A percentile compares a stretch with the other conserved stretches of the same genome.
Evolutionary conservation across 225 moss, liverwort and hornwort genomes (phyloP).

Genomic region (Straminergon stramineum): DNA sequence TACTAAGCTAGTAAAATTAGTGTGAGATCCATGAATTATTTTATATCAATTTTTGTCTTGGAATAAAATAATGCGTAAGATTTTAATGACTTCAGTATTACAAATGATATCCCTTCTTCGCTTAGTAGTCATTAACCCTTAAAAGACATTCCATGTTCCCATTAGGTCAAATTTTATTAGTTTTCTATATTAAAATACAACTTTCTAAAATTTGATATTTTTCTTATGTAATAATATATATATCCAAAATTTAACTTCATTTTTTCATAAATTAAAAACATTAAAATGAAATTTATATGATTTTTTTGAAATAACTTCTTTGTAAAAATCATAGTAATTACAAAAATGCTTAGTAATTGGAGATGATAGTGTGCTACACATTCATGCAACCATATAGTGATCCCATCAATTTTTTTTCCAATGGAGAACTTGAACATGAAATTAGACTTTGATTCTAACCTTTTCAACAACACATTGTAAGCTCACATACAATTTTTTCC

Average conservation of each 20-base stretch:
- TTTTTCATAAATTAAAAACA: background rate
- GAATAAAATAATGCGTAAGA: background rate
- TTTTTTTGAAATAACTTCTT: background rate
- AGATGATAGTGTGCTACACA: background rate
- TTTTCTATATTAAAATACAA: background rate
- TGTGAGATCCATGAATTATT: background rate
- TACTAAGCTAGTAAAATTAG: background rate
- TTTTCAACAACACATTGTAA: background rate
- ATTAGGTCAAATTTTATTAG: background rate
- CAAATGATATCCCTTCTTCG: background rate
- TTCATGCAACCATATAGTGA: background rate
- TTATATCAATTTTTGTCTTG: rapidly evolving
- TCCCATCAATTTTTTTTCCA: background rate
- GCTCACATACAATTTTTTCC: background rate
- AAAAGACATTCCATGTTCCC: rapidly evolving
- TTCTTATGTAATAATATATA: background rate
- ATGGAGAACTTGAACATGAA: background rate
- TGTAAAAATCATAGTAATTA: background rate
- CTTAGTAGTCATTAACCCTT: background rate
- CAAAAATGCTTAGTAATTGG: background rate
- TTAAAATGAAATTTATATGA: too few species aligned
- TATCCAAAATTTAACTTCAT: background rate
- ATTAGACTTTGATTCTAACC: background rate
- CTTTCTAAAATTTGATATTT: background rate
- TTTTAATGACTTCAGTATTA: background rate